phyloP scores from a whole-genome alignment of 441 rosid genomes.

The Croton laevigatus region DNA sequence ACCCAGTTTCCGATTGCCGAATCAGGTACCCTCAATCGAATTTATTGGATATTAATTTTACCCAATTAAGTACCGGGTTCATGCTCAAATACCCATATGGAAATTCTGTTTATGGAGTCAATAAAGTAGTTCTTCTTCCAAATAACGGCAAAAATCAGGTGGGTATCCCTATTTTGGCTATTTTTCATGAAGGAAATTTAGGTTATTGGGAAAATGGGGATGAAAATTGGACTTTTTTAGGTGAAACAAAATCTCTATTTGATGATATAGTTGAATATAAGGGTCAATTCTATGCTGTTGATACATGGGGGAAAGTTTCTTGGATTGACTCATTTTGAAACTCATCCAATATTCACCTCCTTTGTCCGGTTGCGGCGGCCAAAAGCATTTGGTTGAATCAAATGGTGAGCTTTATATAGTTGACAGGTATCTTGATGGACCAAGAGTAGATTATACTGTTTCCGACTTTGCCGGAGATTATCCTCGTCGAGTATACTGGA shows the following conservation, averaged over 20 bases:
- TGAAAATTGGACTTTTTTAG: too few species aligned
- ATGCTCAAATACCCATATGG: slow-evolving; percentile 43
- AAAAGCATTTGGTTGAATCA: slow-evolving; percentile 78
- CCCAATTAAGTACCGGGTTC: slow-evolving; percentile 28
- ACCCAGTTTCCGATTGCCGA: slow-evolving; percentile 47
- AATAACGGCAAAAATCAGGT: slow-evolving; percentile 22
- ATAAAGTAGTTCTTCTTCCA: slow-evolving; percentile 20
- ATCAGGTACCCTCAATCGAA: slow-evolving; percentile 29
- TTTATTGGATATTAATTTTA: slow-evolving; percentile 28
- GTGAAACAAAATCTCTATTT: slow-evolving; percentile 59
- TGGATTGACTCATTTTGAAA: slow-evolving; percentile 34
- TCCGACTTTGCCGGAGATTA: not conserved
- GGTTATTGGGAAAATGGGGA: slow-evolving; percentile 57
- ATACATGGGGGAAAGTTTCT: slow-evolving; percentile 55
- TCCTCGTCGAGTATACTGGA: not conserved
- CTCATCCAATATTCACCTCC: slow-evolving; percentile 37
- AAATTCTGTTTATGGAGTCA: slow-evolving; percentile 31
- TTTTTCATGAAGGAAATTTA: slow-evolving; percentile 73
- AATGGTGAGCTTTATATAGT: slow-evolving; percentile 46
- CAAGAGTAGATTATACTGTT: slow-evolving; percentile 27
- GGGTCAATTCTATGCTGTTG: slow-evolving; percentile 66
- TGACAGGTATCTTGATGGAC: slow-evolving; percentile 45
- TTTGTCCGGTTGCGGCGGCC: slow-evolving; percentile 64
- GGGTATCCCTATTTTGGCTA: slow-evolving; percentile 60
- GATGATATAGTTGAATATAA: slow-evolving; percentile 64